Percentiles rank a stretch among this genome's conserved stretches.
These are phyloP conservation scores for Naganishia antarctica DNA, from an alignment of 768 basidiomycete species.

Conservation along the genomic window DNA sequence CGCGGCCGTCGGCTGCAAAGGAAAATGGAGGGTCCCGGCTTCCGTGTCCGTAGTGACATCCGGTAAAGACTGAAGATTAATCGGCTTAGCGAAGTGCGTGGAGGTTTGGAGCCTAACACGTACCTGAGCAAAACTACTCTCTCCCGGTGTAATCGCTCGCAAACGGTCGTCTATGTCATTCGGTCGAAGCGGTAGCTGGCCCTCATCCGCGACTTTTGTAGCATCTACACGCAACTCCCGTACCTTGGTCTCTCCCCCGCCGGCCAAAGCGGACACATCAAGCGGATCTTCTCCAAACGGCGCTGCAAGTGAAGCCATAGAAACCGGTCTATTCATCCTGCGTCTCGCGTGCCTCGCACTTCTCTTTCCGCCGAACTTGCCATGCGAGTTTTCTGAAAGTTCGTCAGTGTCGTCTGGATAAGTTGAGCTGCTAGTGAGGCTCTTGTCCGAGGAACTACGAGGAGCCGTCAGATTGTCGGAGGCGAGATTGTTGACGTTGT, in stretches of 20 bases:
- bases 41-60: constrained; percentile 5
- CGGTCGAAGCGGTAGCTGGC: not conserved
- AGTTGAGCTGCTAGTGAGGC: constrained; percentile 2
- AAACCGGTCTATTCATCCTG: not conserved
- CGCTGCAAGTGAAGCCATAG: constrained; percentile 11
- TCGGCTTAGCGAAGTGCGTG: too few species aligned
- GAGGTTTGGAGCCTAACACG: too few species aligned
- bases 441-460: constrained; percentile 12
- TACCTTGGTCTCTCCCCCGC: too few species aligned
- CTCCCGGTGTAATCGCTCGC: not conserved
- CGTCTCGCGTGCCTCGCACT: constrained; percentile 6
- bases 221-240: not conserved
- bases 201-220: not conserved
- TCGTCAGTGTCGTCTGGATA: constrained; percentile 9
- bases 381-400: not conserved
- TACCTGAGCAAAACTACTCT: constrained; percentile 16
- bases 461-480: not conserved
- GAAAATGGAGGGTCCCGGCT: not conserved
- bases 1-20: not conserved
- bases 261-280: too few species aligned
- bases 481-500: not conserved
- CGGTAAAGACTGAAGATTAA: constrained; percentile 1
- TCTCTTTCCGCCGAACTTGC: not conserved
- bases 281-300: constrained; percentile 6
- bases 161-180: not conserved